Conservation (phyloP, 73 alveolate genomes). For the Tetrahymena thermophila region DNA sequence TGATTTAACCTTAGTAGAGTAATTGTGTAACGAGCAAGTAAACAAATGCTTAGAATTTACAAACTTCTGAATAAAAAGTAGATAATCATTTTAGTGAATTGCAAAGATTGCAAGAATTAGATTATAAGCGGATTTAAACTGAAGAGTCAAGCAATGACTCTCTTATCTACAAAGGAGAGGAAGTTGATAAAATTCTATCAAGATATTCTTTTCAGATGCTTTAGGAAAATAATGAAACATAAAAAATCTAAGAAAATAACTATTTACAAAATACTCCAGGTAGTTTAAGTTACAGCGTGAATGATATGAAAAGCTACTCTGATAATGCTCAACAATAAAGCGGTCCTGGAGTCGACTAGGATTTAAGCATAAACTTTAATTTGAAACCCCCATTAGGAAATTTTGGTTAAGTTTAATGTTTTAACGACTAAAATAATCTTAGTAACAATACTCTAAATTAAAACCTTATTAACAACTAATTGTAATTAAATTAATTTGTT, state of each 20-base stretch:
- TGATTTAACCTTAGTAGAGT: not conserved
- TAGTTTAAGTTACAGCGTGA: not conserved
- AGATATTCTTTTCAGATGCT: not conserved
- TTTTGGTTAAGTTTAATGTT: not conserved
- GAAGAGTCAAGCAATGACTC: not conserved
- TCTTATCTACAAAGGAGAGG: not conserved
- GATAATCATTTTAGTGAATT: not conserved
- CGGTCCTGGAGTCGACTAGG: not conserved
- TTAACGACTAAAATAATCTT: not conserved
- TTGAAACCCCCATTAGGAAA: not conserved
- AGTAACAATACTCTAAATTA: not conserved
- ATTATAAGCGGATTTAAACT: not conserved
- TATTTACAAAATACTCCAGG: not conserved
- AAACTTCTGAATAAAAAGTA: not conserved
- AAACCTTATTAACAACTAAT: not conserved
- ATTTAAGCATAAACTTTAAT: not conserved
- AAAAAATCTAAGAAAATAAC: not conserved
- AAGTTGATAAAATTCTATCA: not conserved
- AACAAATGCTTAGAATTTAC: not conserved
- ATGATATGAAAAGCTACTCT: not conserved
- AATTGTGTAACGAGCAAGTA: not conserved
- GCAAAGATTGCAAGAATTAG: not conserved
- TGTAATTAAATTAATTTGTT: not conserved
- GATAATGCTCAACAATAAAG: not conserved
- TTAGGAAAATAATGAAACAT: not conserved